Conservation (phyloP, 345 rosid genomes). For the Psidium friedrichsthalianum region DNA sequence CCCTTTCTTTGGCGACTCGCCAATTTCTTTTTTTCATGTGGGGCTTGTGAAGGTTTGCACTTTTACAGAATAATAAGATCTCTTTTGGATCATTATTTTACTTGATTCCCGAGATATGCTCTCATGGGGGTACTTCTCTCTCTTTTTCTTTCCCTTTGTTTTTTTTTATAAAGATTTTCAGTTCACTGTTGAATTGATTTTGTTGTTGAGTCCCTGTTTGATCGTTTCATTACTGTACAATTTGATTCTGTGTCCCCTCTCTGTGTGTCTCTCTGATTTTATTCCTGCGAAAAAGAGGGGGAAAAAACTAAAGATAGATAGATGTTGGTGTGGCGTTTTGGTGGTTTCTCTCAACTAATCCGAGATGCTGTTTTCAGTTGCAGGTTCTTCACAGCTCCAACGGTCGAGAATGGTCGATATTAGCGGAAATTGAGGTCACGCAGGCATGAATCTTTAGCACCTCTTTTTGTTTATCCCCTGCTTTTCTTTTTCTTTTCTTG, state of each 20-base stretch:
- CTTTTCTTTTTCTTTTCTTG: neutral
- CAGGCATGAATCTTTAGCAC: conserved; percentile 6
- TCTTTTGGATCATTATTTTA: conserved; percentile 6
- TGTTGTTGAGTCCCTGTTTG: conserved; percentile 33
- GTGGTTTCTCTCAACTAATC: conserved; percentile 56
- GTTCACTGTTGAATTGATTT: conserved; percentile 22
- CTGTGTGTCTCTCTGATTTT: conserved; percentile 19
- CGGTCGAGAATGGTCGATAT: conserved; percentile 20
- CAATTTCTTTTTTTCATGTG: conserved; percentile 5
- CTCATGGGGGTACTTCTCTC: conserved; percentile 15
- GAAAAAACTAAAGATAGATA: conserved; percentile 10
- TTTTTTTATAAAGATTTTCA: conserved; percentile 12
- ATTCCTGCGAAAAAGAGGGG: conserved; percentile 12
- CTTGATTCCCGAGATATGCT: conserved; percentile 20
- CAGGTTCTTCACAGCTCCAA: conserved; percentile 57
- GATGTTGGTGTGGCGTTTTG: conserved; percentile 75
- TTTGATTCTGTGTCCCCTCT: too few relatives aligned
- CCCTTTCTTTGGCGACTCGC: conserved; percentile 10
- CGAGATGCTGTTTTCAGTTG: conserved; percentile 84
- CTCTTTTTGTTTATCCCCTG: neutral
- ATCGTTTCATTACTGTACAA: conserved; percentile 9
- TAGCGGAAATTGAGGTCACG: conserved; percentile 49
- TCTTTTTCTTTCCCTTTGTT: neutral
- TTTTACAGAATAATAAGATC: conserved; percentile 8
- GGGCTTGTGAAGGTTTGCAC: neutral